These are phyloP conservation scores for Rhizopogon sp. DNA, from an alignment of 768 basidiomycete species.

Conservation along the genomic window DNA sequence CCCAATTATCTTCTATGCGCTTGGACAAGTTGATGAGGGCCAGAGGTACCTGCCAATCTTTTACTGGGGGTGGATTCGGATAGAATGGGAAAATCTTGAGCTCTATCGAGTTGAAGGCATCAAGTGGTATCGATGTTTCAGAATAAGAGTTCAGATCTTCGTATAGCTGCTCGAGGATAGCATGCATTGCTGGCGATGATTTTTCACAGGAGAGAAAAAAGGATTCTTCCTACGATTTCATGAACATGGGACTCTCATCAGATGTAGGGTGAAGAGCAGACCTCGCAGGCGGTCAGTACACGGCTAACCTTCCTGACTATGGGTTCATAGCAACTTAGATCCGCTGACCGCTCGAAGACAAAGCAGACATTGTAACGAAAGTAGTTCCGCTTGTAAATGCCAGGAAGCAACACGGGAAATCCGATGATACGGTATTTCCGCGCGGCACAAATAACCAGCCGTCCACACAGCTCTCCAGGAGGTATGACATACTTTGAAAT, in stretches of 20 bases:
- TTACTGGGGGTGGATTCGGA: constrained; percentile 84
- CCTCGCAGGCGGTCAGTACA: constrained; percentile 86
- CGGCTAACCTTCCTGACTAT: constrained; percentile 93
- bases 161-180: constrained; percentile 92
- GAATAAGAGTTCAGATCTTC: constrained; percentile 98
- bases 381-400: constrained; percentile 78
- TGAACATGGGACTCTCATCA: constrained; percentile 1
- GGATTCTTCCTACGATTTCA: constrained; percentile 68
- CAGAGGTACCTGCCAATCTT: constrained; percentile 95
- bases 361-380: constrained; percentile 96
- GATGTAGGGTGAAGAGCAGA: constrained; percentile 30
- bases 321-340: constrained; percentile 93
- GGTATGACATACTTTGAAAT: constrained; percentile 96
- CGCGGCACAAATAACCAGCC: constrained; percentile 84
- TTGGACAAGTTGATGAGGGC: constrained; percentile 80
- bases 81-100: constrained; percentile 96
- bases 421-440: constrained; percentile 84
- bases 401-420: constrained; percentile 78
- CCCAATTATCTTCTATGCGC: constrained; percentile 90
- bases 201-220: constrained; percentile 74
- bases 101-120: constrained; percentile 91
- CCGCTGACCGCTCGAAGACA: constrained; percentile 88
- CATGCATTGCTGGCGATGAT: constrained; percentile 63
- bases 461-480: constrained; percentile 75
- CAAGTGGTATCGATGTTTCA: constrained; percentile 89